These are phyloP conservation scores for Globisporangium solare DNA, from an alignment of 352 stramenopile species.

Conservation along the genomic window DNA sequence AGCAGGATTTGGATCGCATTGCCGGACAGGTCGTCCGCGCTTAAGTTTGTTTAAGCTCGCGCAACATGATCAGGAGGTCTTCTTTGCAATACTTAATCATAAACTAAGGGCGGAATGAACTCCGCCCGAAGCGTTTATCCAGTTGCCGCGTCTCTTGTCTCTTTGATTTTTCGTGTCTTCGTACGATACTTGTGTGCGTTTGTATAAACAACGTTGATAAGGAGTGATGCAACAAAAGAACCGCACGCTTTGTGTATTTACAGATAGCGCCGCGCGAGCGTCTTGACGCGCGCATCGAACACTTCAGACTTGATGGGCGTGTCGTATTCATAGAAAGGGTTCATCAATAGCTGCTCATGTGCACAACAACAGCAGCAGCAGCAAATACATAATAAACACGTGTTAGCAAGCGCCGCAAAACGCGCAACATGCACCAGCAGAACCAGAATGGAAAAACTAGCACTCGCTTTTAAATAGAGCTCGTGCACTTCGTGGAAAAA, in stretches of 20 bases:
- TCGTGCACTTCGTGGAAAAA: conserved; percentile 98
- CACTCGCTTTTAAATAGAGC: conserved; percentile 94
- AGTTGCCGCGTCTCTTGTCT: conserved; percentile 9
- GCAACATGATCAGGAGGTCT: conserved; percentile 32
- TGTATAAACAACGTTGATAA: no score
- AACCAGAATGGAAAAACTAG: neutral
- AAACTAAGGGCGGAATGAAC: conserved; percentile 19
- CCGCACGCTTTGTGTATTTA: no score
- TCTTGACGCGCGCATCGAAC: conserved; percentile 91
- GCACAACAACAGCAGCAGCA: conserved; percentile 2
- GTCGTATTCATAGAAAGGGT: conserved; percentile 96
- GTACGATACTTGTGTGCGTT: no score
- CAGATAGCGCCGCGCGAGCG: conserved; percentile 87
- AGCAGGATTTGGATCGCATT: conserved; percentile 99
- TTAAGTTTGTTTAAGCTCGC: conserved; percentile 44
- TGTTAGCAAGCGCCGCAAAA: neutral
- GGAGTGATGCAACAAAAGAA: no score
- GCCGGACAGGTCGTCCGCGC: conserved; percentile 90
- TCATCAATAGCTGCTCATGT: conserved; percentile 88
- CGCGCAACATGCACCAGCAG: neutral
- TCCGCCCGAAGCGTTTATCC: conserved; percentile 11
- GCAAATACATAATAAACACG: conserved; percentile 4
- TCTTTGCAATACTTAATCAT: conserved; percentile 51
- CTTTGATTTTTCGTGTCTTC: conserved; percentile 11
- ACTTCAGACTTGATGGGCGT: conserved; percentile 91